Base-by-base conservation (phyloP, 176 grass and related monocot genomes). In the Triticum monococcum region DNA sequence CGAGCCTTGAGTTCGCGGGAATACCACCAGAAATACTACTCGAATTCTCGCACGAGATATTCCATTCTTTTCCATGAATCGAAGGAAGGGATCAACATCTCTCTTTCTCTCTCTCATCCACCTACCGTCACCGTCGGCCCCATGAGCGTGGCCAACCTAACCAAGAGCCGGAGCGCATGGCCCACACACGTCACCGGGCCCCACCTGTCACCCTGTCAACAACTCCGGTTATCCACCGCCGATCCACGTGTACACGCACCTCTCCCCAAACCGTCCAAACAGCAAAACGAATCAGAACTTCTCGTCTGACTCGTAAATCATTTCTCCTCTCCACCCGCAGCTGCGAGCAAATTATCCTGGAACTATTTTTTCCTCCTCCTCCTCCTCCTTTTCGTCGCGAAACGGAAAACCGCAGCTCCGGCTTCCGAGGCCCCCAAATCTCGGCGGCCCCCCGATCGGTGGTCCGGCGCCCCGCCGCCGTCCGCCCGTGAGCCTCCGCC, bases 131-230 rank as follows among this genome's bases (percentile, higher is more conserved):
- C 8, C 41, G 6, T 17, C 40, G 23, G 72, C 25, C 43, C 8
- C 41, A 5, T 11, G 45, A 82, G 71, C 68, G 68, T 45, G 69
- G 31, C n/a, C 46, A 85, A 40, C 83, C 72, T 54, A 85, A 78
- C 24, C 64, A 77, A 77, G 14, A 57, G 12, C 22, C 8, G 12
- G 1, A 18, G 63, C 33, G 30, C 46, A 71, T 41, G n/a, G 12
- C 23, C 50, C 66, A 17, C 50, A 33, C 32, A 4, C 4, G 14
- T 2, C 10, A 2, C 0, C 12, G 72, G 72, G 3, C 63, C 63
- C 24, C 86, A 57, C 86, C 33, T 69, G 79, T 83, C 79, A 68
- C 22, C 18, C 0, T 5, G 12, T 1, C 57, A 37, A 38, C 30
- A 75, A 31, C 24, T 13, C 13, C 9, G 4, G 36, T 18, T 32